Evolutionary conservation across 2,329 filamentous ascomycete genomes (phyloP).

Genomic region (Scorias spongiosa): DNA sequence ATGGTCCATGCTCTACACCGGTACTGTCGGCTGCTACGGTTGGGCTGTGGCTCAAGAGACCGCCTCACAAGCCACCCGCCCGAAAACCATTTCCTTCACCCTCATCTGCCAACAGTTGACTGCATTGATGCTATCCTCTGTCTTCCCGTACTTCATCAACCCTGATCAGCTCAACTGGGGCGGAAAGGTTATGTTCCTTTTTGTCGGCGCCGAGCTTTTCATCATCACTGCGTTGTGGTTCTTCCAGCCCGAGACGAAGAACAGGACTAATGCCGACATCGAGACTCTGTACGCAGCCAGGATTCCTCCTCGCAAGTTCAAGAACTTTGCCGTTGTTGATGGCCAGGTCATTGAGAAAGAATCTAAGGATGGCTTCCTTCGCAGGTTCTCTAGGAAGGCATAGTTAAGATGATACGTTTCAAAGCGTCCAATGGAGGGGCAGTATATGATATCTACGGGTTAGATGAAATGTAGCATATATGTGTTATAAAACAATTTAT

Average conservation of each 20-base stretch:
- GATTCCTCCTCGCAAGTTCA: constrained; percentile 10
- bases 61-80: constrained; percentile 10
- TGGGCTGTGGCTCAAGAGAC: constrained; percentile 15
- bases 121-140: constrained; percentile 21
- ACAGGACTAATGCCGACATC: constrained; percentile 23
- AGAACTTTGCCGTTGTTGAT: constrained; percentile 10
- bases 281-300: constrained; percentile 12
- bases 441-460: too few species aligned
- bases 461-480: too few species aligned
- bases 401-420: not conserved
- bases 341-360: constrained; percentile 10
- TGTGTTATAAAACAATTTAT: too few species aligned
- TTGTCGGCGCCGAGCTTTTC: constrained; percentile 21
- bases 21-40: constrained; percentile 13
- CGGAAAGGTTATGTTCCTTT: constrained; percentile 25
- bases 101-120: constrained; percentile 20
- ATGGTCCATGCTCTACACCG: constrained; percentile 14
- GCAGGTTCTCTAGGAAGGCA: constrained; percentile 8
- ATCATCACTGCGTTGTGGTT: constrained; percentile 19
- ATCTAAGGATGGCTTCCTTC: constrained; percentile 6
- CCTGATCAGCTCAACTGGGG: constrained; percentile 26
- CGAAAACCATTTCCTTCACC: constrained; percentile 14
- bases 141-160: constrained; percentile 26
- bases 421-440: too few species aligned
- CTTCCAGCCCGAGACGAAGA: constrained; percentile 26